These are phyloP conservation scores for Ustilago nuda DNA, from an alignment of 1,284 basidiomycete species.

Conservation along the genomic window DNA sequence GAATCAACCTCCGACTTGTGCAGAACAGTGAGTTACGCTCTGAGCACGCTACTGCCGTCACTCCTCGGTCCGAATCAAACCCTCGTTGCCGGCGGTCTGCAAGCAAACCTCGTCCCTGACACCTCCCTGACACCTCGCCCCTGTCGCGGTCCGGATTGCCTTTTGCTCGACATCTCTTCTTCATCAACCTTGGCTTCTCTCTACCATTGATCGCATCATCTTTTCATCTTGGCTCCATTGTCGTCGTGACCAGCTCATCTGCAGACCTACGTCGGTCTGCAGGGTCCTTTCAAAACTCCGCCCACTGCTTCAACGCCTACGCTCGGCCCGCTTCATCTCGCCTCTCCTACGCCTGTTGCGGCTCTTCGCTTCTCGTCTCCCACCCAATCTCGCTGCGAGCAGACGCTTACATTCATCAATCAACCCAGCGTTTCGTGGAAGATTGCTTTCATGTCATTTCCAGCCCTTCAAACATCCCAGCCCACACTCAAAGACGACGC, in stretches of 20 bases:
- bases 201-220: constrained; percentile 1
- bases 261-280: background rate
- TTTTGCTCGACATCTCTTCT: background rate
- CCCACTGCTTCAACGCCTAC: background rate
- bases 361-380: constrained; percentile 8
- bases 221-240: constrained; percentile 3
- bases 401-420: constrained; percentile 2
- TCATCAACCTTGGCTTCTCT: background rate
- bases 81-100: background rate
- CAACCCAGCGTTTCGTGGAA: constrained; percentile 9
- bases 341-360: constrained; percentile 7
- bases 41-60: background rate
- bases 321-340: constrained; percentile 16
- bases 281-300: background rate
- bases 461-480: background rate
- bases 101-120: background rate
- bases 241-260: background rate
- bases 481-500: background rate
- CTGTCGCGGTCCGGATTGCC: background rate
- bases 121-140: background rate
- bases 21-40: background rate
- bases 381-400: constrained; percentile 6
- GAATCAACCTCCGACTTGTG: background rate
- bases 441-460: constrained; percentile 4
- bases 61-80: background rate